Evolutionary conservation across 768 basidiomycete genomes (phyloP), one percentile per base, ranked within the genome.

Genomic region (Rhodotorula graminis): DNA sequence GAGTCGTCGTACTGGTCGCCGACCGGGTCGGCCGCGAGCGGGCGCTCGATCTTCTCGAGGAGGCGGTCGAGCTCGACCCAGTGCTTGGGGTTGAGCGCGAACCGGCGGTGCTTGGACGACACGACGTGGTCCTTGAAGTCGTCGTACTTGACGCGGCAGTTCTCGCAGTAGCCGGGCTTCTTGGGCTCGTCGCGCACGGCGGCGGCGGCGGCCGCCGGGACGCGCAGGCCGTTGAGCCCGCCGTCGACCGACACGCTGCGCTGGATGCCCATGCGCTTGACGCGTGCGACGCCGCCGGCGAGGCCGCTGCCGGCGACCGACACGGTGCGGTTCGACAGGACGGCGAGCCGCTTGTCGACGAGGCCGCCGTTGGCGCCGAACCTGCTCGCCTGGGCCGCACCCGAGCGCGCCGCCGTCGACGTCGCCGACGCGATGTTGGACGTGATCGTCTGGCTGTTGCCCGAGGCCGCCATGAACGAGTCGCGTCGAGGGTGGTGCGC

Each of bases 131-230:
- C 81, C 72, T 86, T 86, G 77, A 98, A 95, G 81, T 95, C 89
- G 0, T 89, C 88, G 78, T 94, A 99, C 81, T 92, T 92, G 67
- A 85, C 79, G 52, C 95, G 86, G 81, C 96, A 99, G 80, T 93
- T 94, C 81, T 99, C 96, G 81, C 96, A 99, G 81, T 97, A 98
- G 10, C 96, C 96, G 10, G 94, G 90, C 78, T 96, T 97, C 73
- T 85, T 87, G 27, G 88, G 88, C 82, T 95, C 92, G 69, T 93
- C 90, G 52, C 65, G 57, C 44, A 37, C 53, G 15, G 70, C 70
- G 12, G 49, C 70, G 59, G 27, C 77, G 12, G 72, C 69, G 23
- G 44, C 68, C 64, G 25, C 76, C 67, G 61, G 75, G 19, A 49
- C 70, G 11, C 76, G 71, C 61, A 65, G 67, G 11, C 67, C 71